These are phyloP conservation scores for Eucalyptus regnans DNA, from an alignment of 345 rosid genomes.

Conservation along the genomic window DNA sequence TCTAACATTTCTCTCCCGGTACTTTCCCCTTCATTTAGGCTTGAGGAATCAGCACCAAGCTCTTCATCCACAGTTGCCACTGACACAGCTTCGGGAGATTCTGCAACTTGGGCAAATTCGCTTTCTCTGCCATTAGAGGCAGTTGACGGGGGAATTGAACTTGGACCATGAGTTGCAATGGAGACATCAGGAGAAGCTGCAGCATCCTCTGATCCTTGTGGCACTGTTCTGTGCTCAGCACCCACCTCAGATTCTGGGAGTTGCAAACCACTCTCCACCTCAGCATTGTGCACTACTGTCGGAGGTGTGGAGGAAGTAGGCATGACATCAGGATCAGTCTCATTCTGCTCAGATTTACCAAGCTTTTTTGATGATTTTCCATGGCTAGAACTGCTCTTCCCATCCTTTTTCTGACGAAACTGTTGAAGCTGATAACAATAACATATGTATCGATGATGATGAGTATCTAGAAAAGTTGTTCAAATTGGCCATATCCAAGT, in stretches of 20 bases:
- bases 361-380: slow-evolving; percentile 64
- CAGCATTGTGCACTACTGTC: slow-evolving; percentile 8
- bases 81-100: background rate
- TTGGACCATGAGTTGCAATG: background rate
- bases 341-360: slow-evolving; percentile 43
- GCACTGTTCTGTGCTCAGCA: background rate
- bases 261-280: slow-evolving; percentile 13
- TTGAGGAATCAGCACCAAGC: slow-evolving; percentile 3
- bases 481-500: background rate
- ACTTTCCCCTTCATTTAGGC: slow-evolving; percentile 15
- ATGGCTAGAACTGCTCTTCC: slow-evolving; percentile 57
- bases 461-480: background rate
- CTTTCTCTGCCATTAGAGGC: background rate
- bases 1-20: background rate
- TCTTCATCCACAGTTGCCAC: background rate
- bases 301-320: slow-evolving; percentile 6
- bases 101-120: background rate
- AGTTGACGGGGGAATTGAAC: background rate
- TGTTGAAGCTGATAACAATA: slow-evolving; percentile 68
- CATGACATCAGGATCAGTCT: slow-evolving; percentile 31
- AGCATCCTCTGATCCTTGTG: background rate
- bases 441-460: background rate
- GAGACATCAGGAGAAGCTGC: background rate
- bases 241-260: background rate
- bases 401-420: slow-evolving; percentile 87